A percentile compares a stretch with the other conserved stretches of the same genome.
phyloP scores from a whole-genome alignment of 2,329 filamentous ascomycete species.

The Bipolaris gigantea region DNA sequence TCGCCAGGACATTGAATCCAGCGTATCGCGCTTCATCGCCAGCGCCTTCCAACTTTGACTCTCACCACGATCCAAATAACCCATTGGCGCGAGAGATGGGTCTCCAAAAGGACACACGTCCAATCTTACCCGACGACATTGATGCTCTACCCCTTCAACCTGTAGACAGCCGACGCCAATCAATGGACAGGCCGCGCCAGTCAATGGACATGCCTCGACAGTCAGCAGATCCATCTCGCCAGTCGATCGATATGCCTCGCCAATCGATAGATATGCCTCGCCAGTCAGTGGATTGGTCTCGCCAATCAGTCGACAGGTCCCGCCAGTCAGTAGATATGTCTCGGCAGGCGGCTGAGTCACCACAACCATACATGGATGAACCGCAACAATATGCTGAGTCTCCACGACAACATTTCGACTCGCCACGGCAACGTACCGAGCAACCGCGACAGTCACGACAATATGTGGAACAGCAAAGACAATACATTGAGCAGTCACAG shows the following conservation, averaged over 20 bases:
- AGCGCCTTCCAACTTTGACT: constrained; percentile 89
- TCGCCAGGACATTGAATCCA: constrained; percentile 91
- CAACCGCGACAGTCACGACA: neutral
- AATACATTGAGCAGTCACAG: constrained; percentile 6
- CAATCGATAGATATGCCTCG: constrained; percentile 12
- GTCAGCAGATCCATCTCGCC: constrained; percentile 4
- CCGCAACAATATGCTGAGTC: neutral
- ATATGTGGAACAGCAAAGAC: constrained; percentile 7
- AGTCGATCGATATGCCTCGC: constrained; percentile 15
- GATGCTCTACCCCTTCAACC: constrained; percentile 22
- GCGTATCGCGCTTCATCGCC: constrained; percentile 95
- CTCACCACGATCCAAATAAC: constrained; percentile 84
- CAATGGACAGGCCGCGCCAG: constrained; percentile 4
- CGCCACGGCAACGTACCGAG: constrained; percentile 3
- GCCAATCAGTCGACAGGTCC: constrained; percentile 5
- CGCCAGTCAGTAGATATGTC: constrained; percentile 4
- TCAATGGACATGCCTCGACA: constrained; percentile 1
- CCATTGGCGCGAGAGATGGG: constrained; percentile 70
- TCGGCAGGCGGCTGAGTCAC: constrained; percentile 1
- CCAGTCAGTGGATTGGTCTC: neutral
- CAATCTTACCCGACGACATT: constrained; percentile 33
- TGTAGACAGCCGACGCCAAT: constrained; percentile 16
- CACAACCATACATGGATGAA: constrained; percentile 2
- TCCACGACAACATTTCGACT: constrained; percentile 1
- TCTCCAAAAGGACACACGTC: constrained; percentile 48